Evolutionary conservation across 2,329 filamentous ascomycete genomes (phyloP).

Genomic region (Calonectria montana): DNA sequence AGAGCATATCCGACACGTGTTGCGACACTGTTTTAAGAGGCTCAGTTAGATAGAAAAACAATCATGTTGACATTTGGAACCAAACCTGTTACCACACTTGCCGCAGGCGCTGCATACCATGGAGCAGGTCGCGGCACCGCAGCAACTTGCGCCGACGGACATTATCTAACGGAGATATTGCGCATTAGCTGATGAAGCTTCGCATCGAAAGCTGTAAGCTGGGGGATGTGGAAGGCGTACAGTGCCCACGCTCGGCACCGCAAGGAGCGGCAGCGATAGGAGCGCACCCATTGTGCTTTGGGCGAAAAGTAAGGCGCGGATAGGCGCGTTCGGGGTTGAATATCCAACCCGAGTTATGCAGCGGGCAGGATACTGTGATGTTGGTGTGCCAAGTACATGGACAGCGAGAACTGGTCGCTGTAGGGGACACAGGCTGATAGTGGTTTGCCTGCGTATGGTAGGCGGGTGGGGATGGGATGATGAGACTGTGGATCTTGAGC

Average conservation of each 20-base stretch:
- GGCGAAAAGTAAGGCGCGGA: background rate
- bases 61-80: background rate
- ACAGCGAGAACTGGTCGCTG: background rate
- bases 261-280: slow-evolving; percentile 89
- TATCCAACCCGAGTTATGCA: background rate
- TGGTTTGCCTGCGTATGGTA: background rate
- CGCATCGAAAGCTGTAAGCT: background rate
- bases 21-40: slow-evolving; percentile 75
- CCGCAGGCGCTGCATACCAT: slow-evolving; percentile 96
- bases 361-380: background rate
- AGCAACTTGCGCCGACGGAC: slow-evolving; percentile 89
- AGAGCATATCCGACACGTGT: slow-evolving; percentile 97
- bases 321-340: background rate
- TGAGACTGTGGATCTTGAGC: slow-evolving; percentile 21
- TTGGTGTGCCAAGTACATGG: background rate
- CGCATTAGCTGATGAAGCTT: slow-evolving; percentile 11
- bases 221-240: slow-evolving; percentile 64
- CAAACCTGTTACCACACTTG: slow-evolving; percentile 93
- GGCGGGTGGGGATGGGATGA: slow-evolving; percentile 25
- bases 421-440: background rate
- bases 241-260: slow-evolving; percentile 85
- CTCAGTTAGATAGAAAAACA: slow-evolving; percentile 26
- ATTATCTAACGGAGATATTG: slow-evolving; percentile 66
- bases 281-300: slow-evolving; percentile 81
- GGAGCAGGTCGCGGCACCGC: slow-evolving; percentile 95